A percentile compares a stretch with the other conserved stretches of the same genome.
Conservation (phyloP, 139 green algal species). For the Tetradesmus obliquus region DNA sequence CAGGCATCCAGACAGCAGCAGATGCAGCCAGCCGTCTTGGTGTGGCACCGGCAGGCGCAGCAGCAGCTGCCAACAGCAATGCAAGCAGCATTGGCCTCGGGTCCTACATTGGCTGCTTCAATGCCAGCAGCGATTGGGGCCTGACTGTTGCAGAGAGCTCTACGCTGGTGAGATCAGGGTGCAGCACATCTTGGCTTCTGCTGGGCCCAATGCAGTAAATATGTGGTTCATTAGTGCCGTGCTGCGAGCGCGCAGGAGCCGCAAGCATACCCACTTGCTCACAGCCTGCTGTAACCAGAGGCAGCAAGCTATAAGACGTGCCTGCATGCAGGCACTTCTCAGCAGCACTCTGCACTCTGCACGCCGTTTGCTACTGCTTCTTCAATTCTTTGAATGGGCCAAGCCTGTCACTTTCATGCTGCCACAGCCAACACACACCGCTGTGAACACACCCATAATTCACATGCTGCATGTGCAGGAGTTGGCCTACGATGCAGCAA, state of each 20-base stretch:
- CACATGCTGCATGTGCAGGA: background rate
- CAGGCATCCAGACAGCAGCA: background rate
- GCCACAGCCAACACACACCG: too few relatives aligned
- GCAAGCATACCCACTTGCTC: too few relatives aligned
- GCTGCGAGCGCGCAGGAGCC: background rate
- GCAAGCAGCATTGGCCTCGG: background rate
- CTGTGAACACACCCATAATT: too few relatives aligned
- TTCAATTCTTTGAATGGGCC: too few relatives aligned
- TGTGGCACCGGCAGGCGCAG: background rate
- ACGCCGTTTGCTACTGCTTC: too few relatives aligned
- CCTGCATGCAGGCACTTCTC: too few relatives aligned
- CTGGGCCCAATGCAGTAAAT: background rate
- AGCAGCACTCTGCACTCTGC: too few relatives aligned
- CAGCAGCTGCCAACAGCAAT: background rate
- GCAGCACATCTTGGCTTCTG: background rate
- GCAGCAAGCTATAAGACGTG: too few relatives aligned
- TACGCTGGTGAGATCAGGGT: background rate
- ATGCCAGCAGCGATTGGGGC: background rate
- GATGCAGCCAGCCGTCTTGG: background rate
- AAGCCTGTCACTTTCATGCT: too few relatives aligned
- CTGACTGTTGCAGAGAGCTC: background rate
- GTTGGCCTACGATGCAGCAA: background rate
- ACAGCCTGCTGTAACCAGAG: too few relatives aligned
- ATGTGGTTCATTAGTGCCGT: too few relatives aligned
- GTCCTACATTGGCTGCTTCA: background rate